Evolutionary conservation across 768 basidiomycete species (phyloP).

Genomic region (Hericium rajendrae): DNA sequence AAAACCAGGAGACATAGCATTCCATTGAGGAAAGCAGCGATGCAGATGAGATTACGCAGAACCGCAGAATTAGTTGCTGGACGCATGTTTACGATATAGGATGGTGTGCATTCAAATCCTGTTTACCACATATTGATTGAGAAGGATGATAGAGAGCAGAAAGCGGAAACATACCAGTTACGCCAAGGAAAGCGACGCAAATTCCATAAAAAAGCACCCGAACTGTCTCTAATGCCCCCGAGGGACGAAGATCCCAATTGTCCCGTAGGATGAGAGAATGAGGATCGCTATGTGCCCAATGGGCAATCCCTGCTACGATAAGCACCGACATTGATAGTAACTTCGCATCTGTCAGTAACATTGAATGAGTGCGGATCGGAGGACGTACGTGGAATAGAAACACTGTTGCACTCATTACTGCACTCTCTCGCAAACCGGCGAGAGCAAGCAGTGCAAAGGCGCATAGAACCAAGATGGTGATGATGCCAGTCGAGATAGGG

Average conservation of each 20-base stretch:
- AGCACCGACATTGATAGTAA: constrained; percentile 8
- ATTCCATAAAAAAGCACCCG: constrained; percentile 11
- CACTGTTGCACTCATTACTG: constrained; percentile 6
- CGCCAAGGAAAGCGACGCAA: constrained; percentile 13
- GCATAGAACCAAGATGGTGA: constrained; percentile 9
- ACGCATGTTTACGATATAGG: constrained; percentile 11
- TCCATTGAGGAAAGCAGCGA: constrained; percentile 9
- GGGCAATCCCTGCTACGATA: constrained; percentile 2
- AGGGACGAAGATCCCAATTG: constrained; percentile 11
- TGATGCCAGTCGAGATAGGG: constrained; percentile 4
- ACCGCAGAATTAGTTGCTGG: constrained; percentile 10
- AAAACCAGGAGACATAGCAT: constrained; percentile 8
- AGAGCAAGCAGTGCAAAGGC: constrained; percentile 9
- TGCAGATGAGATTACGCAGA: constrained; percentile 10
- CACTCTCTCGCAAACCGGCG: constrained; percentile 12
- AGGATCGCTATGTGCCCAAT: constrained; percentile 11
- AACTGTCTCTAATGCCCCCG: constrained; percentile 3
- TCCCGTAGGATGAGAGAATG: constrained; percentile 7
- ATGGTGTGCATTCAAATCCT: constrained; percentile 15
- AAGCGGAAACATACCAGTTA: constrained; percentile 7
- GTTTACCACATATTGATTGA: background rate
- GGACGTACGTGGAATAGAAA: constrained; percentile 12
- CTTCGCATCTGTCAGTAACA: background rate
- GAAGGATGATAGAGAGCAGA: background rate
- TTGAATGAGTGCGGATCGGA: background rate